Conservation (phyloP, 2,329 filamentous ascomycete genomes). For the Elsinoe australis region DNA sequence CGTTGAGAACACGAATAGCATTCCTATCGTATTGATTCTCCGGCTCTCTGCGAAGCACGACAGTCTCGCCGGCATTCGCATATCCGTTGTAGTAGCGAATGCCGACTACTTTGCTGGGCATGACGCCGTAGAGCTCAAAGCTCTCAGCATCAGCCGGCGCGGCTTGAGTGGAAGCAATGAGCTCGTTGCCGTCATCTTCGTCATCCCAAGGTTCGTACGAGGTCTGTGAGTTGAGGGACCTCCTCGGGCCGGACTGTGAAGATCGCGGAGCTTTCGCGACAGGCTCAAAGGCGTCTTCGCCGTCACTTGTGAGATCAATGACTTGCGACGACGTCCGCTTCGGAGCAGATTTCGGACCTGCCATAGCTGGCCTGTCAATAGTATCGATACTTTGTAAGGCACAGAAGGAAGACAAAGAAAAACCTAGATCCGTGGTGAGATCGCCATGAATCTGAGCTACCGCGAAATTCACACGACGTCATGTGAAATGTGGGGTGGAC, state of each 20-base stretch:
- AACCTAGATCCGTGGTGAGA: no score
- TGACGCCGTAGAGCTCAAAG: conserved; percentile 29
- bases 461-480: no score
- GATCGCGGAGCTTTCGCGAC: background rate
- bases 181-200: conserved; percentile 27
- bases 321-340: background rate
- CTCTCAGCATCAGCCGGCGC: conserved; percentile 21
- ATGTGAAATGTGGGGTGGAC: no score
- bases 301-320: conserved; percentile 2
- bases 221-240: no score
- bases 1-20: conserved; percentile 58
- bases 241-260: no score
- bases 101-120: conserved; percentile 53
- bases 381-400: no score
- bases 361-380: no score
- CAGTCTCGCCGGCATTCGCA: conserved; percentile 55
- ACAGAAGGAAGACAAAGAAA: no score
- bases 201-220: no score
- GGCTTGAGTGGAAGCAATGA: conserved; percentile 26
- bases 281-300: background rate
- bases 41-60: conserved; percentile 58
- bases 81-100: conserved; percentile 55
- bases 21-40: conserved; percentile 43
- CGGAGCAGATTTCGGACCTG: no score
- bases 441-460: no score